Conservation (phyloP, 495 filamentous ascomycete genomes). For the Penicillium lividum region DNA sequence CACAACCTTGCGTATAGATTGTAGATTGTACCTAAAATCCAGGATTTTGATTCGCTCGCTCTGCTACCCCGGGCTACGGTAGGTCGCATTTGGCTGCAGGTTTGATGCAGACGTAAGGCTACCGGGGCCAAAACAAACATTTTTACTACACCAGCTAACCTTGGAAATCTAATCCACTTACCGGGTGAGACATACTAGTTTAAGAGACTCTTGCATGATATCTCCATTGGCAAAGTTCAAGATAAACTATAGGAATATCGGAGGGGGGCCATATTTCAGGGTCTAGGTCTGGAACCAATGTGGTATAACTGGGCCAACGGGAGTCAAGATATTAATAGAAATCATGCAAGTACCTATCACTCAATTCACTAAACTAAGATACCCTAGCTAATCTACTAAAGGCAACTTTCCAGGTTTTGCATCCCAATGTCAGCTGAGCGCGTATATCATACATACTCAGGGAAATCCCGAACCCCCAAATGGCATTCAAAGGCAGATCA, state of each 20-base stretch:
- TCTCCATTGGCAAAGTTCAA: not conserved
- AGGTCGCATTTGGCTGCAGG: conserved; percentile 10
- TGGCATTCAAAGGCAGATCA: not conserved
- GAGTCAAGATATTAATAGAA: conserved; percentile 4
- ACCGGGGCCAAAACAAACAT: conserved; percentile 15
- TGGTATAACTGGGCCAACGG: not conserved
- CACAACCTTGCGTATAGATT: not conserved
- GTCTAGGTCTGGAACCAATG: conserved; percentile 6
- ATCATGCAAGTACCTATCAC: not conserved
- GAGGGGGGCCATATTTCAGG: not conserved
- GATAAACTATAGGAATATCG: not conserved
- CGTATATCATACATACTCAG: not conserved
- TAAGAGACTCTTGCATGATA: not conserved
- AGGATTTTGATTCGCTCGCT: not conserved
- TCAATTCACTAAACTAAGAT: not conserved
- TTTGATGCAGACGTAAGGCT: conserved; percentile 3
- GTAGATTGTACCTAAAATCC: not conserved
- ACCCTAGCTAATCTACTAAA: not conserved
- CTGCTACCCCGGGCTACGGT: not conserved
- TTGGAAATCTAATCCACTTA: not conserved
- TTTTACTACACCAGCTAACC: not conserved
- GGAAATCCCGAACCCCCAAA: not conserved
- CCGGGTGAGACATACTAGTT: conserved; percentile 1
- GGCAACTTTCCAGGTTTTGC: conserved; percentile 5
- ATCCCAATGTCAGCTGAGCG: conserved; percentile 1